Evolutionary conservation across 768 basidiomycete species (phyloP), one percentile per base, ranked within the genome.

Genomic region (Suillus variegatus): DNA sequence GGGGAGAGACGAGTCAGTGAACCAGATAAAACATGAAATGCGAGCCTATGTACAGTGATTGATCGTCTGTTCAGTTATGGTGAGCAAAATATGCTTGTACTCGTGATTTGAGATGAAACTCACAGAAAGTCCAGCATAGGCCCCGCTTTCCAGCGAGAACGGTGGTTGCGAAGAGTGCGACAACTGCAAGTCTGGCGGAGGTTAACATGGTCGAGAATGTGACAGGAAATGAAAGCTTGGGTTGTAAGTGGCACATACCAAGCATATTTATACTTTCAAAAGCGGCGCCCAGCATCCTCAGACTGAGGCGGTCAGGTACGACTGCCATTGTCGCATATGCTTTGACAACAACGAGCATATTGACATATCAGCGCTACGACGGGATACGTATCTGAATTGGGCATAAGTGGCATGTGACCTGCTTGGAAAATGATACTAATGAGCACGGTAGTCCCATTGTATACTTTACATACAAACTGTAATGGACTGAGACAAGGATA

Each of bases 101-200:
- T 49, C 36, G n/a, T 35, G 43, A 67, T 28, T 32, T 38, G 40
- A 46, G 61, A 28, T 60, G 35, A 40, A 44, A 71, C 70, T 65
- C 64, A 78, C 77, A 80, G 66, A 66, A 81, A 36, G 79, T 69
- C 79, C 79, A 80, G 51, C 69, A 70, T 28, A 80, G 73, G 46
- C 79, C 79, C 22, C 78, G 73, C 68, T 80, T 80, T 32, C 80
- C 79, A 28, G 80, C 80, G 14, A 67, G 71, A 46, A 66, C 72
- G 22, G 66, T 61, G 14, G 65, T 41, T 1, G 66, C 40, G 43
- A 75, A 76, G 8, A 68, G 20, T 0, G 67, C 58, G 20, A 74
- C 61, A 32, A 73, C 28, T 41, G 71, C 57, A 13, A 77, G n/a
- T 60, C 18, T 60, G 6, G 64, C 43, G 41, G 58, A 67, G 25